Evolutionary conservation across 805 yeast species (phyloP), one percentile per base, ranked within the genome.

Genomic region (Metschnikowia peoriensis): DNA sequence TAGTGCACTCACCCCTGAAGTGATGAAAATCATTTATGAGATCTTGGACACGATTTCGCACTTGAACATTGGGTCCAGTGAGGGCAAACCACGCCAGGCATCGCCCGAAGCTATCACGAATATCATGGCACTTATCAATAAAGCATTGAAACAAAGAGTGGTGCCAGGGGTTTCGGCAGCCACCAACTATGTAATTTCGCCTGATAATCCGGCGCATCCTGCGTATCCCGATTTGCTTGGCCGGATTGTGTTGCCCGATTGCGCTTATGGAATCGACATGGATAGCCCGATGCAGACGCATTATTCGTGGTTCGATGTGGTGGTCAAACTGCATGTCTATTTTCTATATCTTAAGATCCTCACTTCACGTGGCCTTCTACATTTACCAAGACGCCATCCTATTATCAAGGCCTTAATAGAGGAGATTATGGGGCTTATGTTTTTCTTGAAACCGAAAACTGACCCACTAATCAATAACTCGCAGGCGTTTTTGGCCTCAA

Each of bases 241-340:
- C 11, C 53, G 56, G 10, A 46, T 57, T 10, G 32, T 48, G 14
- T 48, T 59, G 15, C 62, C 64, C 16, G 42, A 28, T 1, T 50
- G 56, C n/a, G 62, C 58, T 1, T 61, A 59, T 41, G 61, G 58
- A 7, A 28, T 43, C 12, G 60, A 59, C 38, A n/a, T 45, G 16
- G 56, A 50, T n/a, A 15, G 12, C 17, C 47, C 47, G 2, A 10
- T 27, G 22, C 49, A 46, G n/a, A 44, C 28, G 7, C 54, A 50
- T 50, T 62, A 61, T 52, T 65, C 69, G 40, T 64, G 66, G 64
- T 64, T 59, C 34, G 70, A 66, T 44, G 57, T 62, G 16, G 60
- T 61, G 47, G 64, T 63, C 44, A 60, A 54, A 48, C 57, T 63
- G 53, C 62, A 64, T 11, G 59, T 60, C 10, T 56, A 60, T 40